A percentile compares a stretch with the other conserved stretches of the same genome.
Evolutionary conservation across 306 rosid species (phyloP).

Genomic region (Abrus precatorius): DNA sequence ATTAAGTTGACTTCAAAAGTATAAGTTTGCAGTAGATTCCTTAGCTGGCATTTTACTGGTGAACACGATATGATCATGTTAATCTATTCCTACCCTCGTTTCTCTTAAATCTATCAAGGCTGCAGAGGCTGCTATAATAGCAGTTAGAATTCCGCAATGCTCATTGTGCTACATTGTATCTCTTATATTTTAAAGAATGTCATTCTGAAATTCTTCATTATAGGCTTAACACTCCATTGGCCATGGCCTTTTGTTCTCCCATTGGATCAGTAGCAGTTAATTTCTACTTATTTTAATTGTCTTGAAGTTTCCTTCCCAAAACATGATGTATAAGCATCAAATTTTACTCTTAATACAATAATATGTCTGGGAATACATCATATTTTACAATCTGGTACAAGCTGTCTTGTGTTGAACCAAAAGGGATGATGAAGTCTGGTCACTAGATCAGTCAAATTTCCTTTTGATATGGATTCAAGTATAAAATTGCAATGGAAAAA

Average conservation of each 20-base stretch:
- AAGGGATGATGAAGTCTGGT: neutral
- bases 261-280: neutral
- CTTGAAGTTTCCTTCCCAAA: neutral
- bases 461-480: neutral
- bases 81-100: neutral
- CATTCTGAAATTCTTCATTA: neutral
- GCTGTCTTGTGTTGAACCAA: neutral
- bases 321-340: neutral
- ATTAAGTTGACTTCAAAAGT: neutral
- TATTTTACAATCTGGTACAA: neutral
- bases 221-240: neutral
- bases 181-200: neutral
- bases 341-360: neutral
- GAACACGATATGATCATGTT: neutral
- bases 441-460: neutral
- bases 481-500: neutral
- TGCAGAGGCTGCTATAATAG: neutral
- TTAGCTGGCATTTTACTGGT: neutral
- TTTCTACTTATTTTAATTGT: neutral
- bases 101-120: neutral
- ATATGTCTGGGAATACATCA: conserved; percentile 2
- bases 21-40: neutral
- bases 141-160: neutral
- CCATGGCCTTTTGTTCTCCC: neutral
- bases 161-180: neutral